phyloP scores from a whole-genome alignment of 2,329 filamentous ascomycete species.

The Colletotrichum australisinense region DNA sequence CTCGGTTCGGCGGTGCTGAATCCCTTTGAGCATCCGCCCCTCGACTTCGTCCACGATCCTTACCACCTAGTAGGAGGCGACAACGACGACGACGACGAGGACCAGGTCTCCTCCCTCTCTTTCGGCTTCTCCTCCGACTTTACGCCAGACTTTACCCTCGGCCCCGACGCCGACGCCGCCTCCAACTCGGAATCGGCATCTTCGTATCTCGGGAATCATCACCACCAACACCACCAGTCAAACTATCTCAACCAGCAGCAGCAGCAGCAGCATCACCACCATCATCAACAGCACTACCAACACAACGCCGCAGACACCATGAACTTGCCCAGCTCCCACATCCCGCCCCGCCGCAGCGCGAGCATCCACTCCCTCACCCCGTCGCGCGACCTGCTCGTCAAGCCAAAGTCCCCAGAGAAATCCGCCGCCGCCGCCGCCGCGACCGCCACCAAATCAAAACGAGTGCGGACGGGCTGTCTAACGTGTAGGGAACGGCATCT shows the following conservation, averaged over 20 bases:
- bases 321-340: constrained; percentile 37
- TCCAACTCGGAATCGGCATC: constrained; percentile 4
- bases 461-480: constrained; percentile 89
- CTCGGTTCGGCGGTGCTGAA: constrained; percentile 46
- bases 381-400: constrained; percentile 29
- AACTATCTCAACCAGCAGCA: neutral
- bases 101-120: constrained; percentile 38
- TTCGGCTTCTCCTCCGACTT: constrained; percentile 39
- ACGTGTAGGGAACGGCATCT: constrained; percentile 91
- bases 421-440: constrained; percentile 26
- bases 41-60: constrained; percentile 28
- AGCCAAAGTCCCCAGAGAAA: constrained; percentile 31
- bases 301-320: constrained; percentile 40
- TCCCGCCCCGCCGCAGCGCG: constrained; percentile 34
- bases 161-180: constrained; percentile 1
- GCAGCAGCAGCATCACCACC: constrained; percentile 25
- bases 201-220: constrained; percentile 33
- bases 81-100: constrained; percentile 26
- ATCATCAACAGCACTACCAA: constrained; percentile 42
- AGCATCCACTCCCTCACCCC: constrained; percentile 36
- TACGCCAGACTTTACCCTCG: constrained; percentile 20
- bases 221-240: constrained; percentile 41
- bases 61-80: constrained; percentile 19
- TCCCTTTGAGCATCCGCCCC: constrained; percentile 34
- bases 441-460: constrained; percentile 73